Percentiles rank a stretch among this genome's conserved stretches.
Evolutionary conservation across 2,329 filamentous ascomycete genomes (phyloP).

Genomic region (Colletotrichum orchidophilum): DNA sequence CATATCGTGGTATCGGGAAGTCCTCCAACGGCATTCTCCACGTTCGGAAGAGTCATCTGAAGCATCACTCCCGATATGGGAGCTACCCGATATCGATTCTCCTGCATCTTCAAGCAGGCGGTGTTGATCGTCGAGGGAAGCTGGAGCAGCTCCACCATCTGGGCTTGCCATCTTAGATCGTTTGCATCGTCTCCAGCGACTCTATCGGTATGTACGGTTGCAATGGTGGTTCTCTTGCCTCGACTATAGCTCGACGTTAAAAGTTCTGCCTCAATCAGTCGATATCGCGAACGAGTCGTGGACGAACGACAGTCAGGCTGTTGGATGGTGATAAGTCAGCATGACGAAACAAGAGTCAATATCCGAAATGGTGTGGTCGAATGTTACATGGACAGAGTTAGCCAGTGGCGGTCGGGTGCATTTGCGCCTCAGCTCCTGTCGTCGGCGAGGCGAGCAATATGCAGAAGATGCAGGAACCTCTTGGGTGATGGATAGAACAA

Average conservation of each 20-base stretch:
- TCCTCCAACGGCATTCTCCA: conserved; percentile 50
- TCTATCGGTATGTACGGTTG: not conserved
- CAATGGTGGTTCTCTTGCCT: not conserved
- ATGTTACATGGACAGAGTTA: conserved; percentile 14
- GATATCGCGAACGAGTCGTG: conserved; percentile 27
- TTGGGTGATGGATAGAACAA: not conserved
- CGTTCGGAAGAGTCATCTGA: conserved; percentile 30
- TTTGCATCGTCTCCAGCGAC: conserved; percentile 33
- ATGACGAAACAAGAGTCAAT: conserved; percentile 34
- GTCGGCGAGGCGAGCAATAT: conserved; percentile 1
- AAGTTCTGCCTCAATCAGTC: conserved; percentile 17
- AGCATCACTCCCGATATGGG: conserved; percentile 49
- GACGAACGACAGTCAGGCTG: conserved; percentile 21
- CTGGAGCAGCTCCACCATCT: conserved; percentile 39
- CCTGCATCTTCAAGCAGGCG: conserved; percentile 32
- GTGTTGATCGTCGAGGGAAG: conserved; percentile 35
- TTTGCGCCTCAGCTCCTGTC: not conserved
- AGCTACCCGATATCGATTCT: conserved; percentile 45
- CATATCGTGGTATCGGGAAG: conserved; percentile 48
- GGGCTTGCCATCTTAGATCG: conserved; percentile 46
- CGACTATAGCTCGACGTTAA: not conserved
- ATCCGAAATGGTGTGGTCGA: conserved; percentile 28
- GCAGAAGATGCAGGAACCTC: not conserved
- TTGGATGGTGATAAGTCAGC: conserved; percentile 31
- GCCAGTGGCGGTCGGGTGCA: not conserved